Evolutionary conservation across 2,329 filamentous ascomycete species (phyloP).

Genomic region (Rhinocladiella mackenziei): DNA sequence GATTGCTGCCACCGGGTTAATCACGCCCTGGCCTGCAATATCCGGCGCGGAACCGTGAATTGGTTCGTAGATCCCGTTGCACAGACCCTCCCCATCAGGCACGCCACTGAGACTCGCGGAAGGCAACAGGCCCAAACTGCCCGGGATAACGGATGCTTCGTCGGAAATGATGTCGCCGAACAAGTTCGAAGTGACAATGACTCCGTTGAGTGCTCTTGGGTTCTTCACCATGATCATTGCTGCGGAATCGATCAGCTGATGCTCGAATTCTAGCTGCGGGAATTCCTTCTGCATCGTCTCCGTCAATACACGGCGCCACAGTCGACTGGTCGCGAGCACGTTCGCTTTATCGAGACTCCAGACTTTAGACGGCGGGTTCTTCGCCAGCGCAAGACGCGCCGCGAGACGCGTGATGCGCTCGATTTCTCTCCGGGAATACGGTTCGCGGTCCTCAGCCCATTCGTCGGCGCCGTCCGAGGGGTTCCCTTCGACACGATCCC

Average conservation of each 20-base stretch:
- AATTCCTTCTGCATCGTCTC: conserved; percentile 87
- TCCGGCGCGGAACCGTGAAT: conserved; percentile 94
- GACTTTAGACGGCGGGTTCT: conserved; percentile 71
- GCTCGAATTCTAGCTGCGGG: conserved; percentile 74
- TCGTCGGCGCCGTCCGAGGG: conserved; percentile 60
- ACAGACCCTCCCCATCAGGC: conserved; percentile 60
- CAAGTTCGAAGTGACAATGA: conserved; percentile 88
- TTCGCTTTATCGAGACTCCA: conserved; percentile 95
- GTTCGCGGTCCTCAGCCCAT: conserved; percentile 73
- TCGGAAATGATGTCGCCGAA: conserved; percentile 96
- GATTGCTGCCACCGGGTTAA: conserved; percentile 88
- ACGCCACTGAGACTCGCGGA: conserved; percentile 82
- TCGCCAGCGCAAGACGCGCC: conserved; percentile 72
- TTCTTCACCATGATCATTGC: conserved; percentile 98
- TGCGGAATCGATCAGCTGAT: conserved; percentile 93
- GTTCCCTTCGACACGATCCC: conserved; percentile 72
- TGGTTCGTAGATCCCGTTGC: conserved; percentile 95
- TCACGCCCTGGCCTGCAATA: conserved; percentile 85
- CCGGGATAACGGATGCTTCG: conserved; percentile 91
- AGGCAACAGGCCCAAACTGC: conserved; percentile 80
- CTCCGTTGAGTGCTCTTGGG: conserved; percentile 78
- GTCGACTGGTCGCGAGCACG: conserved; percentile 79
- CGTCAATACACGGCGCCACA: conserved; percentile 84
- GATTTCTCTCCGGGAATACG: conserved; percentile 79
- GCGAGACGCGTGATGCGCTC: conserved; percentile 82